phyloP scores from a whole-genome alignment of 345 rosid genomes.

The Arabidopsis thaliana region DNA sequence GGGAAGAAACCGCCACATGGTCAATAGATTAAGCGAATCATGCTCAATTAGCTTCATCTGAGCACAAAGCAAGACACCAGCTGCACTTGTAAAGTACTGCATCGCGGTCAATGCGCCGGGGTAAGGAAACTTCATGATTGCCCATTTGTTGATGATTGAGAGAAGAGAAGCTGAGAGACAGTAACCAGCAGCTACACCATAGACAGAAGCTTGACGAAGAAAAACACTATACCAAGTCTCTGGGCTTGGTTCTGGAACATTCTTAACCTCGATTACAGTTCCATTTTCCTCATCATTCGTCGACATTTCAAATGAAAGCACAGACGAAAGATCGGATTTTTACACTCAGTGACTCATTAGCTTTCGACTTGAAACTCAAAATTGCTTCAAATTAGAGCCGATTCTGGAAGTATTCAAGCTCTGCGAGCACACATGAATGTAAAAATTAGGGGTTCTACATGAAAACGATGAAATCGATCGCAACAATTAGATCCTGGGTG shows the following conservation, averaged over 20 bases:
- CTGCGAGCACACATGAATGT: neutral
- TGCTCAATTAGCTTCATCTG: conserved; percentile 68
- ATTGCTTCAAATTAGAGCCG: neutral
- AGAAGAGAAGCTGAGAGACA: conserved; percentile 94
- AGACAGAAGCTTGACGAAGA: conserved; percentile 64
- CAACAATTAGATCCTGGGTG: neutral
- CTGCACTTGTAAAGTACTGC: conserved; percentile 87
- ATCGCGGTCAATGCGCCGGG: conserved; percentile 96
- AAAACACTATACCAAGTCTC: conserved; percentile 55
- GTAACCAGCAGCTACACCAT: conserved; percentile 89
- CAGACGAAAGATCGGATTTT: neutral
- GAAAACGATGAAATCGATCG: neutral
- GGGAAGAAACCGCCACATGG: conserved; percentile 96
- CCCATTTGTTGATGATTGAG: conserved; percentile 98
- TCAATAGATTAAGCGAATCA: conserved; percentile 64
- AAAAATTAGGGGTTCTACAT: conserved; percentile 17
- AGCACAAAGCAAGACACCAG: conserved; percentile 76
- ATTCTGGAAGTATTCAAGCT: neutral
- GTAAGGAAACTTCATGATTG: conserved; percentile 92
- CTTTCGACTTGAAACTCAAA: conserved; percentile 5
- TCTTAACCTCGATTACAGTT: conserved; percentile 41
- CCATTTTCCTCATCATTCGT: conserved; percentile 58
- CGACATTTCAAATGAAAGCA: conserved; percentile 42
- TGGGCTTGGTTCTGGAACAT: conserved; percentile 29
- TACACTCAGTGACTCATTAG: conserved; percentile 6